phyloP scores from a whole-genome alignment of 2,329 filamentous ascomycete species.

The Fusarium sterilihyphosum region DNA sequence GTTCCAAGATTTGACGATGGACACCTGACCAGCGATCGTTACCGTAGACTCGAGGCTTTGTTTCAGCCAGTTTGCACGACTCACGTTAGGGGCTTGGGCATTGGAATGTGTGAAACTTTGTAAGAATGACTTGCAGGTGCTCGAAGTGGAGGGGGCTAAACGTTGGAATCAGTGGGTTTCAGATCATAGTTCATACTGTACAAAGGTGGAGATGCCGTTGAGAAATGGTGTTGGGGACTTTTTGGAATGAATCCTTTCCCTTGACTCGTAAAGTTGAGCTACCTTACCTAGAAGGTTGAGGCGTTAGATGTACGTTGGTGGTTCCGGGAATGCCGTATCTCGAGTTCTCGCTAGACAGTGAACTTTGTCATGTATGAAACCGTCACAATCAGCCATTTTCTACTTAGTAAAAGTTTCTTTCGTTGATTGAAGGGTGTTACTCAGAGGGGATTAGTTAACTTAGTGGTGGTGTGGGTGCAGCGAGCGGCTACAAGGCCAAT shows the following conservation, averaged over 20 bases:
- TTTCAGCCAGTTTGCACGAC: slow-evolving; percentile 24
- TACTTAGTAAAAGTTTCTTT: background rate
- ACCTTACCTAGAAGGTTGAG: background rate
- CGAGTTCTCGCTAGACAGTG: background rate
- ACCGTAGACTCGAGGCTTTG: background rate
- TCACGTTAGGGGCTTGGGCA: background rate
- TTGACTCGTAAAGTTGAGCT: background rate
- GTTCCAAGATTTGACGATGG: background rate
- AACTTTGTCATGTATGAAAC: background rate
- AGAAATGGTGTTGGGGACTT: background rate
- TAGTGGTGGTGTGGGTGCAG: slow-evolving; percentile 33
- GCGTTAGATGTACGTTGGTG: background rate
- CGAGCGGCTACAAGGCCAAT: slow-evolving; percentile 42
- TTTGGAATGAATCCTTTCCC: background rate
- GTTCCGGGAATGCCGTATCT: background rate
- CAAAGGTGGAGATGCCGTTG: background rate
- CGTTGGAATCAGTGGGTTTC: slow-evolving; percentile 31
- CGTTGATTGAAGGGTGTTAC: background rate
- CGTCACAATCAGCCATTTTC: background rate
- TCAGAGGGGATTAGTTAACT: background rate
- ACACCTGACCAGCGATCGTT: background rate
- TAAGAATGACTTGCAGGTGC: slow-evolving; percentile 25
- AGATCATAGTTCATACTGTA: background rate
- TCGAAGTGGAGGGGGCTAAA: background rate
- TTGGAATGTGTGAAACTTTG: slow-evolving; percentile 29